These are phyloP conservation scores for Russula lepida DNA, from an alignment of 768 basidiomycete species.

Conservation along the genomic window DNA sequence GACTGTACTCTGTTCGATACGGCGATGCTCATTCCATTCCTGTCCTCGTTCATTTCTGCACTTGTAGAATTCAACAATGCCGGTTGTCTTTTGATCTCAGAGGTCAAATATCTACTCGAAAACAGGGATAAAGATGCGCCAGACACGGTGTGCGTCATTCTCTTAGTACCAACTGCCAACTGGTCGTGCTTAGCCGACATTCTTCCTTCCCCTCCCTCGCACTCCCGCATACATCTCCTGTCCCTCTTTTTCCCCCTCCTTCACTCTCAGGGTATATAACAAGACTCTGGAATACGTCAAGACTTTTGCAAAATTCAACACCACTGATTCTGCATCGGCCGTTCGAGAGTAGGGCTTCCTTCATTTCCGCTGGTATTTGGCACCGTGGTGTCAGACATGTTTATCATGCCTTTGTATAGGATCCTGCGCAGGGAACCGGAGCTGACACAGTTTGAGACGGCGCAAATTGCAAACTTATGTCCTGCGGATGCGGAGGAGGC, in stretches of 20 bases:
- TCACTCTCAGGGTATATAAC: slow-evolving; percentile 65
- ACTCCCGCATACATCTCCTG: too few species aligned
- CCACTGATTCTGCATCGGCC: slow-evolving; percentile 72
- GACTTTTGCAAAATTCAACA: slow-evolving; percentile 85
- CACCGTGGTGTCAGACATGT: background rate
- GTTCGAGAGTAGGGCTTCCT: slow-evolving; percentile 46
- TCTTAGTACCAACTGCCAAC: background rate
- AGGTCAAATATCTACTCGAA: slow-evolving; percentile 85
- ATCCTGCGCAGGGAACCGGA: slow-evolving; percentile 71
- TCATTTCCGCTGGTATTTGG: too few species aligned
- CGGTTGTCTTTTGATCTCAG: slow-evolving; percentile 84
- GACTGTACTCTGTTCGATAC: background rate
- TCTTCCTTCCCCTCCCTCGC: background rate
- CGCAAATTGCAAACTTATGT: slow-evolving; percentile 87
- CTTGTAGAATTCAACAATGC: slow-evolving; percentile 79
- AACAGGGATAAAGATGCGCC: slow-evolving; percentile 83
- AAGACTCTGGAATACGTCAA: slow-evolving; percentile 90
- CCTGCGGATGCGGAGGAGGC: slow-evolving; percentile 85
- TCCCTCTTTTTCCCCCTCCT: too few species aligned
- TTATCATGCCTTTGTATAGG: slow-evolving; percentile 32
- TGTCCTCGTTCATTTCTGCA: slow-evolving; percentile 23
- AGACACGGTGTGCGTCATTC: slow-evolving; percentile 62
- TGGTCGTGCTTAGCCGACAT: too few species aligned
- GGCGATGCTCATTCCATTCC: background rate
- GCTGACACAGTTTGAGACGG: slow-evolving; percentile 84